A percentile compares a stretch with the other conserved stretches of the same genome.
These are phyloP conservation scores for Drechslera avenae DNA, from an alignment of 2,329 filamentous ascomycete species.

Conservation along the genomic window DNA sequence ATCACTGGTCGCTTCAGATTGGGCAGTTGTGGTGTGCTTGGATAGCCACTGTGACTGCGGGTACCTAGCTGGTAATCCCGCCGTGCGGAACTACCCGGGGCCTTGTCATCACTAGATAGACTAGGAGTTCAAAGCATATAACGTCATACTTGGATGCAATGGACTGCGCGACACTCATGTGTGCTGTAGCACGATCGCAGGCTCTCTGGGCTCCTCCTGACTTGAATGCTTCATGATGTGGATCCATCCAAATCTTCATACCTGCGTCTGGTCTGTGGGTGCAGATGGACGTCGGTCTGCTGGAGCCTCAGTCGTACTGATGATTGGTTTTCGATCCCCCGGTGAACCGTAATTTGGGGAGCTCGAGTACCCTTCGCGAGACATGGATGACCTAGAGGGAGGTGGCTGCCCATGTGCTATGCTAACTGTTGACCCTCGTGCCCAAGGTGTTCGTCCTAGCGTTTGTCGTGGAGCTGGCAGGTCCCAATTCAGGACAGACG, in stretches of 20 bases:
- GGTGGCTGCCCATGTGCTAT: not conserved
- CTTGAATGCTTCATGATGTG: not conserved
- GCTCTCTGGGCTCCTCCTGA: not conserved
- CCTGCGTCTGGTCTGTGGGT: not conserved
- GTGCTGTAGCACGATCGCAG: not conserved
- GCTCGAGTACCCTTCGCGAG: not conserved
- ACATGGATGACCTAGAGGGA: not conserved
- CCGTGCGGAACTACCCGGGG: conserved; percentile 1
- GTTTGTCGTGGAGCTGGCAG: not conserved
- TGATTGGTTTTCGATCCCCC: no score
- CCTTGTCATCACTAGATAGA: conserved; percentile 3
- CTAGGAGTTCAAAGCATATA: not conserved
- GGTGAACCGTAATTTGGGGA: no score
- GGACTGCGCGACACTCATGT: not conserved
- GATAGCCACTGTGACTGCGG: conserved; percentile 6
- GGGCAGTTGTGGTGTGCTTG: not conserved
- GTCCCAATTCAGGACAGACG: conserved; percentile 6
- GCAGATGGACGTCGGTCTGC: not conserved
- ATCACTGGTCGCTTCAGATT: not conserved
- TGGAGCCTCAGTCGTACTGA: no score
- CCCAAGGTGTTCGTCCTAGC: conserved; percentile 1
- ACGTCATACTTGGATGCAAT: not conserved
- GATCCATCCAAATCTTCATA: not conserved
- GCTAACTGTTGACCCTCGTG: no score
- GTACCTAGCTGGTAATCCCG: conserved; percentile 1